These are phyloP conservation scores for Yamadazyma laniorum DNA, from an alignment of 805 yeast genomes.

Conservation along the genomic window DNA sequence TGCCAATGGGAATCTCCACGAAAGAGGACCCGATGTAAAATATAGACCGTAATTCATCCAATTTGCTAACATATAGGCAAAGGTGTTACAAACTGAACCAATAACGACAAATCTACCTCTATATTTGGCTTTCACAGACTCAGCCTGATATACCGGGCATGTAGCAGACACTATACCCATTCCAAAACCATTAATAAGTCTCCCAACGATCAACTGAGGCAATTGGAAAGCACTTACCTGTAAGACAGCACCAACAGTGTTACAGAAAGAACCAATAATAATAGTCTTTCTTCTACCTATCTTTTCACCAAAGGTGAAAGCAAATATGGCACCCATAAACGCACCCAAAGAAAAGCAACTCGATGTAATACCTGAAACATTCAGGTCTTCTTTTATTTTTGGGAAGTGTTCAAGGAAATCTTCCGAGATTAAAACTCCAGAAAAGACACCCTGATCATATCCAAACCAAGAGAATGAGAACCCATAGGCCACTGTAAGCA, in stretches of 20 bases:
- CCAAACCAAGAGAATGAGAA: constrained; percentile 16
- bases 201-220: constrained; percentile 37
- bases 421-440: constrained; percentile 14
- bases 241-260: constrained; percentile 35
- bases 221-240: constrained; percentile 33
- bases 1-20: constrained; percentile 45
- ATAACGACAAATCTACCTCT: constrained; percentile 47
- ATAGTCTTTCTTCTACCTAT: constrained; percentile 37
- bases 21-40: constrained; percentile 34
- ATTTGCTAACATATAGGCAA: constrained; percentile 38
- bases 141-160: constrained; percentile 39
- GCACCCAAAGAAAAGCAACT: constrained; percentile 39
- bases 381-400: constrained; percentile 7
- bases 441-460: constrained; percentile 16
- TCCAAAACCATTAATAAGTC: constrained; percentile 42
- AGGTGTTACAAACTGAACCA: constrained; percentile 40
- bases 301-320: constrained; percentile 34
- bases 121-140: constrained; percentile 38
- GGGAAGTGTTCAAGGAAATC: constrained; percentile 16
- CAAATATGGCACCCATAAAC: constrained; percentile 36
- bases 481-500: constrained; percentile 13
- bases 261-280: constrained; percentile 28
- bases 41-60: constrained; percentile 37
- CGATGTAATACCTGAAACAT: constrained; percentile 14
- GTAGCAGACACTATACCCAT: constrained; percentile 40